These are phyloP conservation scores for Schwanniomyces yamadae DNA, from an alignment of 805 yeast species.

Conservation along the genomic window DNA sequence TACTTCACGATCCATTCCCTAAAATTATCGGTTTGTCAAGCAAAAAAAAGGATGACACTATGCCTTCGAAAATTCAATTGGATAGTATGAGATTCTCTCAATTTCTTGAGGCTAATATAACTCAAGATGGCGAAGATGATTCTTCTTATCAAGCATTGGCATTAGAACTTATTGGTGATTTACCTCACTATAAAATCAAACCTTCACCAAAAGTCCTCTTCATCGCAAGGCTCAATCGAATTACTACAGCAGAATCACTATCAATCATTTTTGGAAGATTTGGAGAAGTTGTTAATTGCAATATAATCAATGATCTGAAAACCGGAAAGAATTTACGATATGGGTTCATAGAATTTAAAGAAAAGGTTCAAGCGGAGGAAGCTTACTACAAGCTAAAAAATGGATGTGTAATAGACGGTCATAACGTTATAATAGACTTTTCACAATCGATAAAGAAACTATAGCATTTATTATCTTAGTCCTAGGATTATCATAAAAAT, in stretches of 20 bases:
- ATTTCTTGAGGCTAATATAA: constrained; percentile 11
- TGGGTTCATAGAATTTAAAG: constrained; percentile 60
- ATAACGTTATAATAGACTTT: constrained; percentile 65
- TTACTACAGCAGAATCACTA: constrained; percentile 59
- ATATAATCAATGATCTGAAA: constrained; percentile 48
- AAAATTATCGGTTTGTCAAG: constrained; percentile 5
- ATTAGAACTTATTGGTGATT: constrained; percentile 61
- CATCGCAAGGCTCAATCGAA: constrained; percentile 61
- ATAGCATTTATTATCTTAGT: constrained; percentile 5
- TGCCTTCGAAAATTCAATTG: constrained; percentile 12
- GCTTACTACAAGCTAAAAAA: constrained; percentile 64
- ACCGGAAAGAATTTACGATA: constrained; percentile 55
- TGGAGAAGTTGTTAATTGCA: constrained; percentile 53
- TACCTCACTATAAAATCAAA: constrained; percentile 54
- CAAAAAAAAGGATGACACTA: constrained; percentile 5
- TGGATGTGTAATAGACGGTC: constrained; percentile 58
- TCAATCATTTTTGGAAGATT: constrained; percentile 58
- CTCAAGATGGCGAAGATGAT: constrained; percentile 12
- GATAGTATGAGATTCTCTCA: constrained; percentile 12
- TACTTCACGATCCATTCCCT: constrained; percentile 54
- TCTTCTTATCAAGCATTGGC: constrained; percentile 58
- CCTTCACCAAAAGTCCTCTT: constrained; percentile 65
- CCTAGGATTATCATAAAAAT: constrained; percentile 8
- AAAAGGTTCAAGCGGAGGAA: constrained; percentile 50
- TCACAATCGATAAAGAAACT: constrained; percentile 42